Base-by-base conservation (phyloP, 2,329 filamentous ascomycete genomes). In the Phaeosphaeria sp. region DNA sequence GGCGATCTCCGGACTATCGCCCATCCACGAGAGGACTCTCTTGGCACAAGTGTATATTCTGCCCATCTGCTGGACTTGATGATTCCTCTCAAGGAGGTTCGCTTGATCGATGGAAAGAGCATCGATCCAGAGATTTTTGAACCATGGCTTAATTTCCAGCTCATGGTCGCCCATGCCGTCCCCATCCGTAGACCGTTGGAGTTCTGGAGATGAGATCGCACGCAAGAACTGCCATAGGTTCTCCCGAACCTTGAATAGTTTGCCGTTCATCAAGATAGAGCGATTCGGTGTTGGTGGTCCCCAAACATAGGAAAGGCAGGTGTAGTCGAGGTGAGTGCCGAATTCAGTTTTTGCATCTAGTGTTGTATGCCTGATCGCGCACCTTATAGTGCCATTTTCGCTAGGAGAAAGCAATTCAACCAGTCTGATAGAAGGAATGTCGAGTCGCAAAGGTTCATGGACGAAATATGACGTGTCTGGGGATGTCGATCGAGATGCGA, bases 61-160 rank as follows among this genome's bases (percentile, higher is more conserved):
- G 18, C 60, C 60, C 62, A 71, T 71, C 20, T 69, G 63, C 22
- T 60, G 52, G 10, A 71, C 67, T 48, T 69, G 67, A 17, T 66
- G 60, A 27, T 62, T 64, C 41, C 60, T 60, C 51, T 71, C 67
- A 20, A 48, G 21, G 5, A 55, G 48, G 46, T 66, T 59, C 3
- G 27, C 43, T 56, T 72, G 69, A 30, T 71, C 57, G 22, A 72
- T 67, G 17, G 64, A 72, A 15, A 71, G 59, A 6, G 65, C 64
- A 58, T 72, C 69, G 36, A 70, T 62, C 69, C 69, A 71, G 6
- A 71, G 36, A 15, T 39, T 30, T 20, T 56, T 9, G n/a, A 49
- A 21, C n/a, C 46, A 33, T 20, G 9, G 17, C 21, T 20, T 22
- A 2, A 22, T 21, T n/a, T 33, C 10, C 2, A 33, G 5, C n/a